phyloP scores from a whole-genome alignment of 768 basidiomycete species.

The Sporobolomyces phaffii region DNA sequence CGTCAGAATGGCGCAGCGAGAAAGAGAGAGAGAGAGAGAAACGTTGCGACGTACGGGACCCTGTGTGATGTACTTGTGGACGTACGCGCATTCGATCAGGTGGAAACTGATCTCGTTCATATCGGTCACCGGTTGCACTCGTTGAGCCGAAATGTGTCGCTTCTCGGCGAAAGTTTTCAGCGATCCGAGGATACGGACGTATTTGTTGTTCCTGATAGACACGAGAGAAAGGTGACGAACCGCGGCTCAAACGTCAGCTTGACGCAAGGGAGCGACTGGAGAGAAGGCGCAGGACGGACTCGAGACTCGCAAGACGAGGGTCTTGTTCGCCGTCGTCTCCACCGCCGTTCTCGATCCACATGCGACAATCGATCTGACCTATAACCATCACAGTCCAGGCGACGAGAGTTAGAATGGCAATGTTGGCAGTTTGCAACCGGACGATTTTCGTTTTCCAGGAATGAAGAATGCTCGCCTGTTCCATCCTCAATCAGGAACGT shows the following conservation, averaged over 20 bases:
- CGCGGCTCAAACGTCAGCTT: background rate
- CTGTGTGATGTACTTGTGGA: constrained; percentile 60
- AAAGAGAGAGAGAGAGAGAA: background rate
- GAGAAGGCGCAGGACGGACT: background rate
- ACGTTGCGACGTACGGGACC: constrained; percentile 49
- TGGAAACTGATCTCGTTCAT: constrained; percentile 77
- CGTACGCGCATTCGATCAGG: constrained; percentile 64
- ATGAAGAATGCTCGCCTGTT: constrained; percentile 52
- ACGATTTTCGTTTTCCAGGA: too few species aligned
- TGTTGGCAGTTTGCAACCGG: too few species aligned
- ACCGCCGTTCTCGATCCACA: constrained; percentile 69
- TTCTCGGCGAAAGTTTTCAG: constrained; percentile 77
- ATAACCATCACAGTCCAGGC: background rate
- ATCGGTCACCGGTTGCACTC: constrained; percentile 65
- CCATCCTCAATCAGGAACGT: constrained; percentile 80
- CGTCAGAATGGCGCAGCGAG: background rate
- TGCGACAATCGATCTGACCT: constrained; percentile 47
- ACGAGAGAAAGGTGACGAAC: background rate
- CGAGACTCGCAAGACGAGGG: constrained; percentile 25
- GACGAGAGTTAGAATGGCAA: too few species aligned
- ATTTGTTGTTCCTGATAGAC: constrained; percentile 60
- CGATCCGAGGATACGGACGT: constrained; percentile 72
- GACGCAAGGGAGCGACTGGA: background rate
- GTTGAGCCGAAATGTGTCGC: constrained; percentile 70
- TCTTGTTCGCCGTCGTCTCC: constrained; percentile 49